These are phyloP conservation scores for Aristolochia californica DNA, from an alignment of 164 flowering plant genomes.

Conservation along the genomic window DNA sequence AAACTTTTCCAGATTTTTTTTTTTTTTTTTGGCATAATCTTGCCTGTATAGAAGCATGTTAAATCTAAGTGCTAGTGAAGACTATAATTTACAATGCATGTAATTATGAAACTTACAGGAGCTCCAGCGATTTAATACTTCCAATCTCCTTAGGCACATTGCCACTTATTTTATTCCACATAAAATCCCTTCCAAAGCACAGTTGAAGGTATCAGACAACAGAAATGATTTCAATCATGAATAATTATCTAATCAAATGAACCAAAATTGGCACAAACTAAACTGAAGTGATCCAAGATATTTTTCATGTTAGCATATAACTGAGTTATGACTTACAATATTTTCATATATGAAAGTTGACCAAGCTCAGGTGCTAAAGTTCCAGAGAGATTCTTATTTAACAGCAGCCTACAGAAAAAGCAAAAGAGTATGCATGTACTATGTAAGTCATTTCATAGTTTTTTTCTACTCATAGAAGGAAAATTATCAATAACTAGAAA, in stretches of 20 bases:
- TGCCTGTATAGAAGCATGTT: too few relatives aligned
- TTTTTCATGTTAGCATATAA: not conserved
- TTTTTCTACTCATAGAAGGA: not conserved
- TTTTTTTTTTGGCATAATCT: too few relatives aligned
- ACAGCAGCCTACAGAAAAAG: slow-evolving; percentile 18
- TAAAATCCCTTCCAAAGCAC: slow-evolving; percentile 44
- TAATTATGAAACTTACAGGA: slow-evolving; percentile 39
- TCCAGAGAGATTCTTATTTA: slow-evolving; percentile 64
- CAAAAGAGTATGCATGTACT: not conserved
- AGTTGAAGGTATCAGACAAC: not conserved
- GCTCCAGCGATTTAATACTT: slow-evolving; percentile 34
- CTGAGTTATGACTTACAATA: slow-evolving; percentile 45
- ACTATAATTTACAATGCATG: too few relatives aligned
- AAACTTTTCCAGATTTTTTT: too few relatives aligned
- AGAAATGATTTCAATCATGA: not conserved
- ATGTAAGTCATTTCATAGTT: not conserved
- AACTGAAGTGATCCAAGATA: too few relatives aligned
- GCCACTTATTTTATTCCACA: slow-evolving; percentile 73
- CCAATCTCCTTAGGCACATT: slow-evolving; percentile 72
- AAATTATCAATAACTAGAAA: not conserved
- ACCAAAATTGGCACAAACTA: too few relatives aligned
- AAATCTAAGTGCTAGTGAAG: too few relatives aligned
- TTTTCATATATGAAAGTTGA: slow-evolving; percentile 44
- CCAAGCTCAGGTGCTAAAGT: slow-evolving; percentile 68
- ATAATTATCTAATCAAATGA: not conserved